Conservation (phyloP, 1,139 yeast species). For the Sugiyamaella xylanicola region DNA sequence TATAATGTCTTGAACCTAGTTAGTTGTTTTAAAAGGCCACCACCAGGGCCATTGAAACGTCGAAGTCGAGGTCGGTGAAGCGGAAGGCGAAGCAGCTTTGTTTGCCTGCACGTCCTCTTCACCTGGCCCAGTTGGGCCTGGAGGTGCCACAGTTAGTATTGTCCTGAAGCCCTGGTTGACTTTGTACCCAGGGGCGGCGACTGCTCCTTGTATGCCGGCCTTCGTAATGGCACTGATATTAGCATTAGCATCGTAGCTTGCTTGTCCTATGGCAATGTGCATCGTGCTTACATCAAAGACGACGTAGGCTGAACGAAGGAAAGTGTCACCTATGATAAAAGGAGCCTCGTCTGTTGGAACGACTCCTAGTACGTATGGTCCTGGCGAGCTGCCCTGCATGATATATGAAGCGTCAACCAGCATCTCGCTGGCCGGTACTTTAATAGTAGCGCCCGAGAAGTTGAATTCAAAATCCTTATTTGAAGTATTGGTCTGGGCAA, state of each 20-base stretch:
- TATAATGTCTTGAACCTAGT: neutral
- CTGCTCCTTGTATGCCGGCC: slow-evolving; percentile 24
- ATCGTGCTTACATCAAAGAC: slow-evolving; percentile 74
- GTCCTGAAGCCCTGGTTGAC: slow-evolving; percentile 1
- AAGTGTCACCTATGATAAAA: slow-evolving; percentile 66
- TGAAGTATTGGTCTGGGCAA: slow-evolving; percentile 25
- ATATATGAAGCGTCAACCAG: slow-evolving; percentile 32
- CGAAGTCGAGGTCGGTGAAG: neutral
- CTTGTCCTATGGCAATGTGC: slow-evolving; percentile 70
- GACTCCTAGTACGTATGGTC: slow-evolving; percentile 33
- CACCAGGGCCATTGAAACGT: slow-evolving; percentile 18
- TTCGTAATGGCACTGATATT: slow-evolving; percentile 32
- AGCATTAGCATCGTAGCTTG: slow-evolving; percentile 36
- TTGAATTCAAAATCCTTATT: slow-evolving; percentile 33
- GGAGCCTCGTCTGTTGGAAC: slow-evolving; percentile 33
- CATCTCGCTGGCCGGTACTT: slow-evolving; percentile 36
- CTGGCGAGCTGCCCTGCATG: slow-evolving; percentile 28
- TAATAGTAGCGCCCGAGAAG: slow-evolving; percentile 36
- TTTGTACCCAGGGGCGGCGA: slow-evolving; percentile 22
- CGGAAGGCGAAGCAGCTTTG: slow-evolving; percentile 7
- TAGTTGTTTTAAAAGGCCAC: slow-evolving; percentile 17
- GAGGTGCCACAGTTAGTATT: slow-evolving; percentile 5
- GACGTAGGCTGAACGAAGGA: slow-evolving; percentile 71
- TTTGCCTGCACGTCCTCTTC: neutral
- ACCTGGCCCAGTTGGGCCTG: neutral